A percentile compares a stretch with the other conserved stretches of the same genome.
phyloP scores from a whole-genome alignment of 2,329 filamentous ascomycete species.

The Aureobasidium pullulans region DNA sequence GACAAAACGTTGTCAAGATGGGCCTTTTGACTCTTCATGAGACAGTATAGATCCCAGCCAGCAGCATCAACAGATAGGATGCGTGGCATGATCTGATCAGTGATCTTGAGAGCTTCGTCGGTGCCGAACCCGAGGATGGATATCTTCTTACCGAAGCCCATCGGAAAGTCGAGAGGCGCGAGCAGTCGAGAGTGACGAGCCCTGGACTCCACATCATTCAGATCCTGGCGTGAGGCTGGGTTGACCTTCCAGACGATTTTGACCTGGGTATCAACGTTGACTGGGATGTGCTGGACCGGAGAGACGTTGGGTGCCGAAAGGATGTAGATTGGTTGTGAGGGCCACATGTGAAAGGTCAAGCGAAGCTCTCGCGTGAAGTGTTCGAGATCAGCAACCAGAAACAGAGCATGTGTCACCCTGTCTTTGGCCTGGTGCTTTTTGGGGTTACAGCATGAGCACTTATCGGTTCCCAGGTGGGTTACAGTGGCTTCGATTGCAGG shows the following conservation, averaged over 20 bases:
- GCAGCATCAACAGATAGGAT: not conserved
- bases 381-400: not conserved
- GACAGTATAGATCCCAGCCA: not conserved
- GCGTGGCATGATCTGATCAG: not conserved
- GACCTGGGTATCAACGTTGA: not conserved
- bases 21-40: not conserved
- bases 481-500: not conserved
- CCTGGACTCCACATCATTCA: not conserved
- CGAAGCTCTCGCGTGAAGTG: not conserved
- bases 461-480: not conserved
- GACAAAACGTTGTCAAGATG: not conserved
- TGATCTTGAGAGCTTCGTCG: not conserved
- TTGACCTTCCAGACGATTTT: conserved; percentile 3
- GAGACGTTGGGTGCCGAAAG: not conserved
- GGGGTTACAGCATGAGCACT: not conserved
- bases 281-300: not conserved
- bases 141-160: not conserved
- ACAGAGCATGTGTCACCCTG: not conserved
- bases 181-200: not conserved
- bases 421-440: not conserved
- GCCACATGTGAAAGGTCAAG: not conserved
- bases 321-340: not conserved
- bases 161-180: not conserved
- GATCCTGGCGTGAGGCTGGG: not conserved
- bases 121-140: not conserved